Percentiles rank a stretch among this genome's conserved stretches.
Evolutionary conservation across 208 protist genomes (phyloP).

Genomic region (Leishmania major): DNA sequence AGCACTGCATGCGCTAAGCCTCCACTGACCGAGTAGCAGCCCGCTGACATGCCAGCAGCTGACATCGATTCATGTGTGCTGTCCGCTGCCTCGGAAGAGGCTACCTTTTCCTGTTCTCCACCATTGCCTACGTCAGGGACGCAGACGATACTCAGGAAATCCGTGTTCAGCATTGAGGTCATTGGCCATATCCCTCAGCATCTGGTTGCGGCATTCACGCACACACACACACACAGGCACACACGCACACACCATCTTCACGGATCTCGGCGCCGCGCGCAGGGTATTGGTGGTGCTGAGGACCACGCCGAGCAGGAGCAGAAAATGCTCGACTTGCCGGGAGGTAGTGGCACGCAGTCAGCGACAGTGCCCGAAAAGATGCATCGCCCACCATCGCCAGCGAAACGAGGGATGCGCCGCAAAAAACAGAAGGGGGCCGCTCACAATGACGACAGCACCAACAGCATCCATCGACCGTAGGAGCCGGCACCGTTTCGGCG

Average conservation of each 20-base stretch:
- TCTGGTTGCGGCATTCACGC: conserved; percentile 39
- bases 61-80: conserved; percentile 34
- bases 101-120: conserved; percentile 14
- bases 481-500: conserved; percentile 18
- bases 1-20: conserved; percentile 21
- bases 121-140: conserved; percentile 23
- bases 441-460: background rate
- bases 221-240: too few relatives aligned
- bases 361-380: too few relatives aligned
- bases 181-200: conserved; percentile 55
- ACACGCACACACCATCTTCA: conserved; percentile 42
- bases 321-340: conserved; percentile 35
- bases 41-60: conserved; percentile 38
- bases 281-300: conserved; percentile 43
- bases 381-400: too few relatives aligned
- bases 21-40: conserved; percentile 23
- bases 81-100: background rate
- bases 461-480: conserved; percentile 34
- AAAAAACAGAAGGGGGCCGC: too few relatives aligned
- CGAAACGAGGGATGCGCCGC: too few relatives aligned
- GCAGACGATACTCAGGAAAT: conserved; percentile 39
- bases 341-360: too few relatives aligned
- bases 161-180: conserved; percentile 64
- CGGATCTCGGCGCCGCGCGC: conserved; percentile 27
- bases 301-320: conserved; percentile 58